Conservation (phyloP, 805 yeast genomes). For the Tetrapisispora fleetii region DNA sequence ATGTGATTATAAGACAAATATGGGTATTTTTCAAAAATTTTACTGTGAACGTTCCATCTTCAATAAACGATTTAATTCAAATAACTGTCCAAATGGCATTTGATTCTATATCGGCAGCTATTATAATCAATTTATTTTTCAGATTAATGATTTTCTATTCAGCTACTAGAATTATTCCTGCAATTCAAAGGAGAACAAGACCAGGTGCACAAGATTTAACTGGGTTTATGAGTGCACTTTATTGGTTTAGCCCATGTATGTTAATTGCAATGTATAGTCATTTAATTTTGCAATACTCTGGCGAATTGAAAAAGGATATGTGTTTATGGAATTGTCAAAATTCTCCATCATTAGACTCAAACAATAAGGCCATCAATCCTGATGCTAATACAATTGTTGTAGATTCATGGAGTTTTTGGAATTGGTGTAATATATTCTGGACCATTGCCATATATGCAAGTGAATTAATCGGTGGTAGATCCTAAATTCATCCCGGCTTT, state of each 20-base stretch:
- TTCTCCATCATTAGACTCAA: neutral
- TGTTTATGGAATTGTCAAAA: constrained; percentile 43
- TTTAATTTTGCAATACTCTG: constrained; percentile 79
- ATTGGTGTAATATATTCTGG: constrained; percentile 84
- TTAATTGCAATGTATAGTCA: constrained; percentile 94
- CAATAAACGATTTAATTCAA: constrained; percentile 21
- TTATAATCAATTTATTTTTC: constrained; percentile 71
- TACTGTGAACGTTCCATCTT: constrained; percentile 24
- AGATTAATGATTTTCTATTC: constrained; percentile 81
- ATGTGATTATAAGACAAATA: constrained; percentile 15
- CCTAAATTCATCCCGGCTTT: neutral
- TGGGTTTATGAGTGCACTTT: constrained; percentile 43
- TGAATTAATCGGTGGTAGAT: constrained; percentile 44
- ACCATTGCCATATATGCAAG: constrained; percentile 71
- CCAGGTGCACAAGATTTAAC: constrained; percentile 15
- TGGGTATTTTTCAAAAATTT: constrained; percentile 24
- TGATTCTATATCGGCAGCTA: constrained; percentile 67
- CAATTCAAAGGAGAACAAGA: constrained; percentile 35
- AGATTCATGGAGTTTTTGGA: constrained; percentile 93
- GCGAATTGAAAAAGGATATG: constrained; percentile 56
- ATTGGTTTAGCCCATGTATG: constrained; percentile 88
- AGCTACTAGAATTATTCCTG: constrained; percentile 90
- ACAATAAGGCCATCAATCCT: neutral
- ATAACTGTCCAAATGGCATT: constrained; percentile 37
- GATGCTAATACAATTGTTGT: constrained; percentile 20